Percentiles rank a stretch among this genome's conserved stretches.
Conservation (phyloP, 202 grass and related monocot genomes). For the Setaria viridis region DNA sequence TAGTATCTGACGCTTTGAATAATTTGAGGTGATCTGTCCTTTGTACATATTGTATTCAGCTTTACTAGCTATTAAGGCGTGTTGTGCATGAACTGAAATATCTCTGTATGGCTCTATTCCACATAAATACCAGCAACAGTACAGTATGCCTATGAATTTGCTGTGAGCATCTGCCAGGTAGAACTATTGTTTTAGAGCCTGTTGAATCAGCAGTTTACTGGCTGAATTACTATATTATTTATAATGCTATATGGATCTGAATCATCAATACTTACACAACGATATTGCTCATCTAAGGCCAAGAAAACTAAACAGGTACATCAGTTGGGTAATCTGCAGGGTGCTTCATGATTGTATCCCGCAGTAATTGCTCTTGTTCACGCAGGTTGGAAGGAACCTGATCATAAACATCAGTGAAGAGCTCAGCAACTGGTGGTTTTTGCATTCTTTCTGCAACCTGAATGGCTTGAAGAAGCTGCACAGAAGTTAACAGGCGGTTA, state of each 20-base stretch:
- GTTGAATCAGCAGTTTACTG: conserved; percentile 27
- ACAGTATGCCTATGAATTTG: background rate
- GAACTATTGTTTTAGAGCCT: conserved; percentile 6
- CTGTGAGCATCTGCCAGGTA: background rate
- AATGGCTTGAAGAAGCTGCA: conserved; percentile 83
- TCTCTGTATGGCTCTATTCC: background rate
- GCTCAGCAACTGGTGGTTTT: conserved; percentile 66
- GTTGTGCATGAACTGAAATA: conserved; percentile 14
- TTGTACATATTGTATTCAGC: background rate
- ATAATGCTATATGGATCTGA: conserved; percentile 26
- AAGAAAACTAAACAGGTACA: conserved; percentile 61
- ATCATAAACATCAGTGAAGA: conserved; percentile 93
- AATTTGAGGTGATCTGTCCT: background rate
- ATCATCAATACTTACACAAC: conserved; percentile 28
- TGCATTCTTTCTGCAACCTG: conserved; percentile 83
- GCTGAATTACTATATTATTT: conserved; percentile 23
- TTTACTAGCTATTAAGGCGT: background rate
- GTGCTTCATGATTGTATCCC: conserved; percentile 73
- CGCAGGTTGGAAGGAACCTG: conserved; percentile 71
- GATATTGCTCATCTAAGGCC: conserved; percentile 1
- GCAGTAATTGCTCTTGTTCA: conserved; percentile 70
- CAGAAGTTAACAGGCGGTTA: conserved; percentile 18
- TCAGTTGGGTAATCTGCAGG: conserved; percentile 75
- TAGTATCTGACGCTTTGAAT: background rate
- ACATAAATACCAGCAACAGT: conserved; percentile 3